These are phyloP conservation scores for Strobilomyces dryophilus DNA, from an alignment of 768 basidiomycete species.

Conservation along the genomic window DNA sequence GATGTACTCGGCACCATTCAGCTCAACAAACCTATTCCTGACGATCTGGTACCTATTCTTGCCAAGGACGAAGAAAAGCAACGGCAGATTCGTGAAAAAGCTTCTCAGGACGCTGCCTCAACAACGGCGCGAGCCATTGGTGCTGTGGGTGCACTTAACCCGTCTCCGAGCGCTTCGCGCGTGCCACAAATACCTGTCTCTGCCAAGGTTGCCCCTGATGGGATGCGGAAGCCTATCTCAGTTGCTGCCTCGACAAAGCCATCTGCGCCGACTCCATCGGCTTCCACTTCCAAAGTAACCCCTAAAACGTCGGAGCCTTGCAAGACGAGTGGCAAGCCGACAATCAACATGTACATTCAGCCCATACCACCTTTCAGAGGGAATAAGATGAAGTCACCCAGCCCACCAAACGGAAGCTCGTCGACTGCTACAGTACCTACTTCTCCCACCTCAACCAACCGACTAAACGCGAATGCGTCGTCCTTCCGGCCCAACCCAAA, in stretches of 20 bases:
- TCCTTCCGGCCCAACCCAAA: conserved; percentile 89
- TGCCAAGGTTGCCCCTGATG: conserved; percentile 29
- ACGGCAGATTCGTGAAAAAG: conserved; percentile 74
- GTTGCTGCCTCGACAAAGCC: conserved; percentile 26
- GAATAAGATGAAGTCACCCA: conserved; percentile 36
- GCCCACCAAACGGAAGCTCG: conserved; percentile 29
- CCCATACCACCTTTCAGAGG: conserved; percentile 90
- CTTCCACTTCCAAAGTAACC: conserved; percentile 29
- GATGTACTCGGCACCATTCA: conserved; percentile 26
- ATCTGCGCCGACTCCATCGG: conserved; percentile 25
- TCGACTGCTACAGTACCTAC: conserved; percentile 36
- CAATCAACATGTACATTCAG: conserved; percentile 77
- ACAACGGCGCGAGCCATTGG: conserved; percentile 67
- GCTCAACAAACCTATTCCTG: conserved; percentile 94
- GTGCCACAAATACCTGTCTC: conserved; percentile 31
- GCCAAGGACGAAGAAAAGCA: conserved; percentile 95
- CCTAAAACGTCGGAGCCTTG: conserved; percentile 29
- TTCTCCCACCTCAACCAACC: conserved; percentile 55
- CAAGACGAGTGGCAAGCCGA: conserved; percentile 41
- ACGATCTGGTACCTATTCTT: conserved; percentile 87
- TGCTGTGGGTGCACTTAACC: conserved; percentile 35
- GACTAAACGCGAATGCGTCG: conserved; percentile 84
- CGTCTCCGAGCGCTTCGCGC: conserved; percentile 47
- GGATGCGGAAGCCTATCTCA: conserved; percentile 24
- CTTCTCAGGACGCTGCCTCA: conserved; percentile 62